These are phyloP conservation scores for Cardiospermum halicacabum DNA, from an alignment of 345 rosid genomes.

Conservation along the genomic window DNA sequence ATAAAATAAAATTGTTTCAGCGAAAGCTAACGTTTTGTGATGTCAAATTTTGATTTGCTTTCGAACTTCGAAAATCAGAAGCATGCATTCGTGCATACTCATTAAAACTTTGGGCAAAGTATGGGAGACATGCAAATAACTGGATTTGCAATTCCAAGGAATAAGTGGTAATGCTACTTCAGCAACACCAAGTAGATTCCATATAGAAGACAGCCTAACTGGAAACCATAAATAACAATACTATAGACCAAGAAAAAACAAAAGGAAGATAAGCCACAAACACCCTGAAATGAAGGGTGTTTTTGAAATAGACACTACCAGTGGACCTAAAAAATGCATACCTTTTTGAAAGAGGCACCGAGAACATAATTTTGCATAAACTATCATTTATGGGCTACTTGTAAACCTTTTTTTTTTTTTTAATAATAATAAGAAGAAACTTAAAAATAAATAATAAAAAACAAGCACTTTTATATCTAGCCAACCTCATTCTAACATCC, in stretches of 20 bases:
- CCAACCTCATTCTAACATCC: neutral
- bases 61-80: neutral
- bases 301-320: neutral
- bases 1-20: neutral
- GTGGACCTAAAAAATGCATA: neutral
- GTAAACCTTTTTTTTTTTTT: too few relatives aligned
- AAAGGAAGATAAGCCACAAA: neutral
- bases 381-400: neutral
- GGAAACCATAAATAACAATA: neutral
- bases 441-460: too few relatives aligned
- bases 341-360: too few relatives aligned
- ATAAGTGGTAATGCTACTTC: neutral
- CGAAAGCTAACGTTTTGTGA: neutral
- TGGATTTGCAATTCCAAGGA: neutral
- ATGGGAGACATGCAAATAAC: slow-evolving; percentile 2
- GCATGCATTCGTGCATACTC: neutral
- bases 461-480: neutral
- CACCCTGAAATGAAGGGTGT: neutral
- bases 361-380: neutral
- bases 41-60: neutral
- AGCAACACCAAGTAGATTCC: neutral
- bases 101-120: neutral
- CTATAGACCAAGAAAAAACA: neutral
- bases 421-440: too few relatives aligned
- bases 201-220: neutral